These are phyloP conservation scores for Annulohypoxylon moriforme DNA, from an alignment of 495 filamentous ascomycete genomes.

Conservation along the genomic window DNA sequence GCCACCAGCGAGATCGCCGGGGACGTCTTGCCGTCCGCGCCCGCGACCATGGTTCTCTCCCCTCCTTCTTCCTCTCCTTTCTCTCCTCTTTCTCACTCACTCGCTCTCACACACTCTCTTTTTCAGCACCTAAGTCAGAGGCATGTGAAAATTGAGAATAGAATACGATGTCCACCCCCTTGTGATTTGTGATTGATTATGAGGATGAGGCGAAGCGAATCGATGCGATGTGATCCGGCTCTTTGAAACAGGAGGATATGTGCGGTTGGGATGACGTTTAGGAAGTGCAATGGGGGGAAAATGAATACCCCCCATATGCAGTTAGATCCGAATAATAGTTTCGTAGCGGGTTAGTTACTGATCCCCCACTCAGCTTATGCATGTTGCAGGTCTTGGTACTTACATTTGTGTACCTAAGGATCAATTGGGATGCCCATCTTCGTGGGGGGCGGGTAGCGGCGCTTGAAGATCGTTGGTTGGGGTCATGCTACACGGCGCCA, in stretches of 20 bases:
- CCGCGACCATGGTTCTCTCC: conserved; percentile 45
- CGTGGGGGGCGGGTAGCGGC: conserved; percentile 10
- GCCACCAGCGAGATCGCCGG: conserved; percentile 62
- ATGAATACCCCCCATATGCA: background rate
- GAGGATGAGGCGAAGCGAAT: conserved; percentile 2
- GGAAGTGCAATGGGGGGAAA: background rate
- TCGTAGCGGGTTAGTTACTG: background rate
- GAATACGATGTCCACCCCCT: background rate
- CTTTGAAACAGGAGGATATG: background rate
- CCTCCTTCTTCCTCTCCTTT: background rate
- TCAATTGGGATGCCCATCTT: background rate
- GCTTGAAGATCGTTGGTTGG: background rate
- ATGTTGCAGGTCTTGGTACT: background rate
- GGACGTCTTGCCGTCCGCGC: conserved; percentile 47
- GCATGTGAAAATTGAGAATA: background rate
- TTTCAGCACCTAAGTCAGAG: background rate
- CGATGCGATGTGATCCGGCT: conserved; percentile 4
- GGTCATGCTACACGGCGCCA: background rate
- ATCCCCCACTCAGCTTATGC: conserved; percentile 8
- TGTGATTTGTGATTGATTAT: background rate
- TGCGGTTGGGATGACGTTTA: conserved; percentile 8
- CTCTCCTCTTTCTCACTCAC: background rate
- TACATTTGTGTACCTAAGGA: background rate
- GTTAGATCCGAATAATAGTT: conserved; percentile 10
- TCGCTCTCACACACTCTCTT: background rate